Evolutionary conservation across 2,329 filamentous ascomycete genomes (phyloP).

Genomic region (Neonectria coccinea): DNA sequence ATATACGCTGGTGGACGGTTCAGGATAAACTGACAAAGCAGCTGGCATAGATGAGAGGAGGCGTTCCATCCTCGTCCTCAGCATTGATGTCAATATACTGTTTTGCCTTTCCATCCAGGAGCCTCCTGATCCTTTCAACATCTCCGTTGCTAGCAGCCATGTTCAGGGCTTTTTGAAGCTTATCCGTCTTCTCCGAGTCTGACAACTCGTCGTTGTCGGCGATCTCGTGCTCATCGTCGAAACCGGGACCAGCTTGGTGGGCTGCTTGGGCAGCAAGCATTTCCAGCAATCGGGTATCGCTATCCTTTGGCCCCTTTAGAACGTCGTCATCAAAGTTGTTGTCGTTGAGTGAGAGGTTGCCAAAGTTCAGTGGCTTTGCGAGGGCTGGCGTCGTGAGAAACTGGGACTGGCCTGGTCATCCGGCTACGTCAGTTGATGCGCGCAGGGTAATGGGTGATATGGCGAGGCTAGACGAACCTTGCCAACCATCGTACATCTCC

Average conservation of each 20-base stretch:
- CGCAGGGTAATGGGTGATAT: slow-evolving; percentile 31
- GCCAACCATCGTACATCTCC: slow-evolving; percentile 99
- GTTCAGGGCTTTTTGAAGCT: slow-evolving; percentile 87
- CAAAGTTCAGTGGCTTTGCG: slow-evolving; percentile 85
- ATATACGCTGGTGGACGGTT: neutral
- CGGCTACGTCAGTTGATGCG: slow-evolving; percentile 43
- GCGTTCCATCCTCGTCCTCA: slow-evolving; percentile 92
- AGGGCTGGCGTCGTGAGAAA: slow-evolving; percentile 89
- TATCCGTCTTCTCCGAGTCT: slow-evolving; percentile 79
- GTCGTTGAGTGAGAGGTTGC: slow-evolving; percentile 84
- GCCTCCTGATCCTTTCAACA: slow-evolving; percentile 79
- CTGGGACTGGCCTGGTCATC: slow-evolving; percentile 84
- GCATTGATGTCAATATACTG: slow-evolving; percentile 86
- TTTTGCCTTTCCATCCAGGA: slow-evolving; percentile 80
- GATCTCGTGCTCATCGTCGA: slow-evolving; percentile 84
- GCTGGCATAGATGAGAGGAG: slow-evolving; percentile 96
- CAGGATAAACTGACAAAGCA: slow-evolving; percentile 79
- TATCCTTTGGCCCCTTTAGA: slow-evolving; percentile 73
- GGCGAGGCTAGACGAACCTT: slow-evolving; percentile 68
- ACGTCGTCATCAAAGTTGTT: slow-evolving; percentile 74
- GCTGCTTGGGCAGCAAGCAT: slow-evolving; percentile 95
- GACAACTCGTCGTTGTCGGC: slow-evolving; percentile 79
- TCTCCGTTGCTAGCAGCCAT: slow-evolving; percentile 98
- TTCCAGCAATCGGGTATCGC: slow-evolving; percentile 89
- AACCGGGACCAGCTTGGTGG: slow-evolving; percentile 77